Percentiles rank a stretch among this genome's conserved stretches.
phyloP scores from a whole-genome alignment of 2,329 filamentous ascomycete species.

The Alternaria hordeiaustralica region DNA sequence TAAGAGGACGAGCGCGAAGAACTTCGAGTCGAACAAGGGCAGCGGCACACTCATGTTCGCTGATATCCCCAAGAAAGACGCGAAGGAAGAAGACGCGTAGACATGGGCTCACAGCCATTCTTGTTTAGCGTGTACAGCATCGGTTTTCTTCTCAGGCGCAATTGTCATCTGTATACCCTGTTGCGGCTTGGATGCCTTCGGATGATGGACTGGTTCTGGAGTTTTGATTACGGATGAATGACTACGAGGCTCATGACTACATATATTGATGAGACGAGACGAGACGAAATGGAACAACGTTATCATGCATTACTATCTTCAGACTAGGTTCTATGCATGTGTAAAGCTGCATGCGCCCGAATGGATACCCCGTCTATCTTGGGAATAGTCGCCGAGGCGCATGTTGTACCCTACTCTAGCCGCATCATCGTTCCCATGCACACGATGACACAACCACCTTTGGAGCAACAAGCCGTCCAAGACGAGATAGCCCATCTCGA shows the following conservation, averaged over 20 bases:
- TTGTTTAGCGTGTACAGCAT: background rate
- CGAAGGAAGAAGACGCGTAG: constrained; percentile 7
- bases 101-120: background rate
- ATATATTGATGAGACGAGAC: constrained; percentile 1
- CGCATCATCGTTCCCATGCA: constrained; percentile 16
- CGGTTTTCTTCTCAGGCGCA: background rate
- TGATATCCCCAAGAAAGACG: constrained; percentile 42
- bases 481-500: constrained; percentile 68
- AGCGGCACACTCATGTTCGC: constrained; percentile 44
- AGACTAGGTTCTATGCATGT: background rate
- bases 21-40: constrained; percentile 45
- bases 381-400: constrained; percentile 29
- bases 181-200: background rate
- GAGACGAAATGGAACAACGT: background rate
- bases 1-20: constrained; percentile 51
- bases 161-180: constrained; percentile 2
- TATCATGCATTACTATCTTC: background rate
- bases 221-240: constrained; percentile 5
- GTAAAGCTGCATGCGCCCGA: background rate
- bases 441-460: constrained; percentile 34
- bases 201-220: background rate
- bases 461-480: constrained; percentile 39
- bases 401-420: constrained; percentile 8
- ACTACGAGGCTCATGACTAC: constrained; percentile 21
- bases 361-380: constrained; percentile 12